Evolutionary conservation across 2,329 filamentous ascomycete species (phyloP).

Genomic region (Pseudogymnoascus sp.): DNA sequence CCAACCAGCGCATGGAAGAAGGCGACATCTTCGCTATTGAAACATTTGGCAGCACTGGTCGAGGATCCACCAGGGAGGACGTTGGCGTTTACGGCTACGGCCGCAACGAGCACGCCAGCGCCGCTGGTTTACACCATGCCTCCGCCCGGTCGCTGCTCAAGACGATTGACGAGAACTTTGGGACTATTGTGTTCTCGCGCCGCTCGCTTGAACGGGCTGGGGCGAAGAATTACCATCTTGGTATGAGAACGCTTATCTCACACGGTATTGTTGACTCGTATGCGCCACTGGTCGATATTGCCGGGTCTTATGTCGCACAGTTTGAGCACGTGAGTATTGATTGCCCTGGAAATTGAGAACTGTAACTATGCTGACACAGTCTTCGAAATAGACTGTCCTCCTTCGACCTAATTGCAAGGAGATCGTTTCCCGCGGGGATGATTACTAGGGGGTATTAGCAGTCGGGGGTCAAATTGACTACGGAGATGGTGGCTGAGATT

Average conservation of each 20-base stretch:
- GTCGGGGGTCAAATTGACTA: not conserved
- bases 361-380: conserved; percentile 1
- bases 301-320: conserved; percentile 57
- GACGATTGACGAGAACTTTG: conserved; percentile 55
- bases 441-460: conserved; percentile 35
- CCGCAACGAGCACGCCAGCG: conserved; percentile 33
- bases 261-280: conserved; percentile 52
- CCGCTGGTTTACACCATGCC: conserved; percentile 36
- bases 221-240: conserved; percentile 49
- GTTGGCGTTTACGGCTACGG: conserved; percentile 48
- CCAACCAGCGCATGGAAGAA: conserved; percentile 49
- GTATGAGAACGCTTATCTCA: conserved; percentile 50
- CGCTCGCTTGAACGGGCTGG: conserved; percentile 60
- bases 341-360: not conserved
- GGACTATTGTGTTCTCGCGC: conserved; percentile 53
- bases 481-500: not conserved
- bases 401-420: conserved; percentile 41
- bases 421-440: conserved; percentile 44
- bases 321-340: conserved; percentile 48
- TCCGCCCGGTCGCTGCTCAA: conserved; percentile 51
- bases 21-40: conserved; percentile 53
- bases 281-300: conserved; percentile 47
- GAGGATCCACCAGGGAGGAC: conserved; percentile 41
- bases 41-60: conserved; percentile 50
- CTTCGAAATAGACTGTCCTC: conserved; percentile 37